These are phyloP conservation scores for Capsicum pubescens DNA, from an alignment of 257 asterid genomes.

Conservation along the genomic window DNA sequence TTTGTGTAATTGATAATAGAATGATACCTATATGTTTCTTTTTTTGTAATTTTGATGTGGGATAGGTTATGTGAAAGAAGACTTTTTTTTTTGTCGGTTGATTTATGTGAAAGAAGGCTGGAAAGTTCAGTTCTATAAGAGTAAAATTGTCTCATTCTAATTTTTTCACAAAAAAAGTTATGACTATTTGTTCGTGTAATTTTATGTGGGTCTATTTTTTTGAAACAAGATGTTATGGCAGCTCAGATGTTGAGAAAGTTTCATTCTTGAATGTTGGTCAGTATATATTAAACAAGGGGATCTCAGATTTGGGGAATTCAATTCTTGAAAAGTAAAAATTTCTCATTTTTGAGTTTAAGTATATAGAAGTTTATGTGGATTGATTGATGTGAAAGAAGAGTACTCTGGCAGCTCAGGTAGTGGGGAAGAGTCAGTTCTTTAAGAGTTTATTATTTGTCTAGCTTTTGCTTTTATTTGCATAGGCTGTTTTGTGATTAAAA, in stretches of 20 bases:
- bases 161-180: background rate
- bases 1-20: background rate
- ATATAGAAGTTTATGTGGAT: background rate
- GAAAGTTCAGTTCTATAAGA: background rate
- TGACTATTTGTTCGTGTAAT: background rate
- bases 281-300: constrained; percentile 1
- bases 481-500: background rate
- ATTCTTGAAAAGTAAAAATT: background rate
- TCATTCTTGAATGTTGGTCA: background rate
- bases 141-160: background rate
- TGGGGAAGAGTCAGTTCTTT: background rate
- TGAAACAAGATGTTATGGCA: background rate
- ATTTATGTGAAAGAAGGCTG: background rate
- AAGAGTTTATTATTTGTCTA: background rate
- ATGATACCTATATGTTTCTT: background rate
- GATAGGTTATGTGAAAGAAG: background rate
- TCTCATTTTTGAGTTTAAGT: background rate
- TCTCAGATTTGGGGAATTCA: constrained; percentile 7
- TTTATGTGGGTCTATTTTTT: background rate
- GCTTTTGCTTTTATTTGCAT: background rate
- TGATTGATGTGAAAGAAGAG: background rate
- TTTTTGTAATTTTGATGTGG: background rate
- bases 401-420: background rate
- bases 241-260: background rate
- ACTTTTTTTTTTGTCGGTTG: too few species aligned